These are phyloP conservation scores for Stylonectria norvegica DNA, from an alignment of 2,329 filamentous ascomycete species.

Conservation along the genomic window DNA sequence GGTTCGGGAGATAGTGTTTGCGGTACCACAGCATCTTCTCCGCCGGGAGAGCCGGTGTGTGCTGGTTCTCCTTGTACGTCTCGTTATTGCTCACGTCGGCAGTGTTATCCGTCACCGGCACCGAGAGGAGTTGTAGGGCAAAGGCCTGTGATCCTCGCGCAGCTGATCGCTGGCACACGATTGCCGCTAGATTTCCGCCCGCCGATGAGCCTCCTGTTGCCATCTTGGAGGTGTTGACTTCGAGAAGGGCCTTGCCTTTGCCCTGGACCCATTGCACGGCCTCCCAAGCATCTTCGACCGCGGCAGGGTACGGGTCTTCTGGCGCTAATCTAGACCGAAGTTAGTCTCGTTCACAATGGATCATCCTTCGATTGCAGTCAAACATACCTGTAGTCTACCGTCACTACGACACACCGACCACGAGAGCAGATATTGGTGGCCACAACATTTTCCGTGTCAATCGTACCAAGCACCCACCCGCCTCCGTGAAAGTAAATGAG, in stretches of 20 bases:
- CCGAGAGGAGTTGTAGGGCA: slow-evolving; percentile 5
- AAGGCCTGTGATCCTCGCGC: slow-evolving; percentile 35
- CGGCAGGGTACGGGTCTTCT: slow-evolving; percentile 54
- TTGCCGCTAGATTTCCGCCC: slow-evolving; percentile 7
- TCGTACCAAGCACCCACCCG: not conserved
- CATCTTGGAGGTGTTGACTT: slow-evolving; percentile 37
- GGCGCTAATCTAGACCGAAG: slow-evolving; percentile 46
- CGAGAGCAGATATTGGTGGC: slow-evolving; percentile 44
- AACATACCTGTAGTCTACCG: slow-evolving; percentile 51
- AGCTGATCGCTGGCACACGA: slow-evolving; percentile 48
- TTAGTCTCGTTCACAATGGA: not conserved
- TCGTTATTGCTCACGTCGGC: slow-evolving; percentile 2
- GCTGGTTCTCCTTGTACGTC: slow-evolving; percentile 4
- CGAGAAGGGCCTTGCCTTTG: slow-evolving; percentile 26
- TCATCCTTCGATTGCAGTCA: not conserved
- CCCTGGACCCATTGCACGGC: slow-evolving; percentile 45
- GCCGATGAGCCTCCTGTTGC: slow-evolving; percentile 12
- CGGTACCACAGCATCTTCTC: slow-evolving; percentile 14
- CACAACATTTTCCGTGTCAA: not conserved
- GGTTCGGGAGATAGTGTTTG: slow-evolving; percentile 39
- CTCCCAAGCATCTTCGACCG: slow-evolving; percentile 56
- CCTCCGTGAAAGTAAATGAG: slow-evolving; percentile 54
- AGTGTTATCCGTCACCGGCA: slow-evolving; percentile 13
- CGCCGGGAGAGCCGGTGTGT: slow-evolving; percentile 8
- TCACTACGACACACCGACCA: slow-evolving; percentile 50